Percentiles rank a stretch among this genome's conserved stretches.
Conservation (phyloP, 768 basidiomycete genomes). For the Auriculariales sp. region DNA sequence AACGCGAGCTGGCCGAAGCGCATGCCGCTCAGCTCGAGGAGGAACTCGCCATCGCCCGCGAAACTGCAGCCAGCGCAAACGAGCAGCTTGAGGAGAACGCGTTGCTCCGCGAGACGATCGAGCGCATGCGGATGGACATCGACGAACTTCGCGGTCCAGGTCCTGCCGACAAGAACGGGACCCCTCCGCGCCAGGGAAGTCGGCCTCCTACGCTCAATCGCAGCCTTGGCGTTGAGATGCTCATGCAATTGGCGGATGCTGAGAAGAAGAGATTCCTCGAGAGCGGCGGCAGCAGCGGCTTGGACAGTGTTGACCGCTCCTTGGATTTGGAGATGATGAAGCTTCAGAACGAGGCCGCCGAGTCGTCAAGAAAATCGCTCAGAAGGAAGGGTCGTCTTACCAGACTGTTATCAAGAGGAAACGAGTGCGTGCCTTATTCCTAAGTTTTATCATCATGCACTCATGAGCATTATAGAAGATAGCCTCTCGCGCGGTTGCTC, state of each 20-base stretch:
- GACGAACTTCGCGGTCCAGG: slow-evolving; percentile 76
- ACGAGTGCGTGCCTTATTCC: too few species aligned
- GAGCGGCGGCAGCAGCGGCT: background rate
- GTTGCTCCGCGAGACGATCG: slow-evolving; percentile 88
- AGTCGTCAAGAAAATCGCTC: slow-evolving; percentile 37
- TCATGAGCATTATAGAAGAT: too few species aligned
- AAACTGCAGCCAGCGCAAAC: slow-evolving; percentile 61
- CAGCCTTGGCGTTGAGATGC: slow-evolving; percentile 62
- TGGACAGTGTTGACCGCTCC: slow-evolving; percentile 17
- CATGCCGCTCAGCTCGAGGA: slow-evolving; percentile 51
- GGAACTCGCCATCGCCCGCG: slow-evolving; percentile 56
- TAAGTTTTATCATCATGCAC: too few species aligned
- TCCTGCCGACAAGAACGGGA: slow-evolving; percentile 23
- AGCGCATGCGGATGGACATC: slow-evolving; percentile 85
- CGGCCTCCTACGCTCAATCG: slow-evolving; percentile 38
- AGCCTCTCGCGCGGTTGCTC: background rate
- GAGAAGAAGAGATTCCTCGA: slow-evolving; percentile 19
- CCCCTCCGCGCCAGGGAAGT: background rate
- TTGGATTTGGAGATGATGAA: slow-evolving; percentile 29
- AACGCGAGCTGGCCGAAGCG: slow-evolving; percentile 58
- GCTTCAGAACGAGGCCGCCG: slow-evolving; percentile 17
- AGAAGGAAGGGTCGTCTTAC: too few species aligned
- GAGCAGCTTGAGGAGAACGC: slow-evolving; percentile 92
- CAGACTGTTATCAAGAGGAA: too few species aligned
- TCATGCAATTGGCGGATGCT: slow-evolving; percentile 23